Evolutionary conservation across 371 early-diverging fungal genomes (phyloP).

Genomic region (Mucor velutinosus): DNA sequence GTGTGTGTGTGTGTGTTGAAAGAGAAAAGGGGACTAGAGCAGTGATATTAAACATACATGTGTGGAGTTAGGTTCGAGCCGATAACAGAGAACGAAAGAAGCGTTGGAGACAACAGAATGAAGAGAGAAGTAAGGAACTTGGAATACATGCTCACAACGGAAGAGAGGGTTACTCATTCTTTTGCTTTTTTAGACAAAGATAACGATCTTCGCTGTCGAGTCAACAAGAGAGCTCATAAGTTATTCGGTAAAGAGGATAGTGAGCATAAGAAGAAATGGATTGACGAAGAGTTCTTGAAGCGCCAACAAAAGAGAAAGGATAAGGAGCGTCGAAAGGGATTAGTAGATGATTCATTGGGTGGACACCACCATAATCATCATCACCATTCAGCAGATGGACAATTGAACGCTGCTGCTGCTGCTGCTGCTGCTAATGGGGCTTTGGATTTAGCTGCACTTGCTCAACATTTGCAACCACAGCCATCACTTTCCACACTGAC

Average conservation of each 20-base stretch:
- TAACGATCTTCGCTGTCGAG: conserved; percentile 80
- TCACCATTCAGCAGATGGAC: neutral
- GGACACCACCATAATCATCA: neutral
- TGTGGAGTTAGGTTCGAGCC: conserved; percentile 50
- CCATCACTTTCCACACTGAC: conserved; percentile 11
- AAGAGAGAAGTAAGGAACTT: conserved; percentile 69
- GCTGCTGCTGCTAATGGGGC: conserved; percentile 2
- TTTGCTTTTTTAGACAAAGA: conserved; percentile 56
- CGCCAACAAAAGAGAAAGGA: conserved; percentile 70
- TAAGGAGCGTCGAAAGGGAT: conserved; percentile 54
- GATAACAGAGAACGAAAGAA: conserved; percentile 79
- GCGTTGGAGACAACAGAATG: conserved; percentile 74
- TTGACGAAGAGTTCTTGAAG: conserved; percentile 72
- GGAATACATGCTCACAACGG: neutral
- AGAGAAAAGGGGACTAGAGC: no score
- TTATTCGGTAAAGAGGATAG: conserved; percentile 67
- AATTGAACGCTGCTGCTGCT: neutral
- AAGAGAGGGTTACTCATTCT: neutral
- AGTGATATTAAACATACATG: neutral
- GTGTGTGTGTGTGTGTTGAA: conserved; percentile 2
- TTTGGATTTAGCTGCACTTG: conserved; percentile 14
- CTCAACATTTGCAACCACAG: conserved; percentile 19
- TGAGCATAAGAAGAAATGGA: conserved; percentile 71
- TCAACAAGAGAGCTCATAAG: conserved; percentile 77
- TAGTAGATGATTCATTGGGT: conserved; percentile 28